Evolutionary conservation across 768 basidiomycete species (phyloP), one percentile per base, ranked within the genome.

Genomic region (Tulasnella sp.): DNA sequence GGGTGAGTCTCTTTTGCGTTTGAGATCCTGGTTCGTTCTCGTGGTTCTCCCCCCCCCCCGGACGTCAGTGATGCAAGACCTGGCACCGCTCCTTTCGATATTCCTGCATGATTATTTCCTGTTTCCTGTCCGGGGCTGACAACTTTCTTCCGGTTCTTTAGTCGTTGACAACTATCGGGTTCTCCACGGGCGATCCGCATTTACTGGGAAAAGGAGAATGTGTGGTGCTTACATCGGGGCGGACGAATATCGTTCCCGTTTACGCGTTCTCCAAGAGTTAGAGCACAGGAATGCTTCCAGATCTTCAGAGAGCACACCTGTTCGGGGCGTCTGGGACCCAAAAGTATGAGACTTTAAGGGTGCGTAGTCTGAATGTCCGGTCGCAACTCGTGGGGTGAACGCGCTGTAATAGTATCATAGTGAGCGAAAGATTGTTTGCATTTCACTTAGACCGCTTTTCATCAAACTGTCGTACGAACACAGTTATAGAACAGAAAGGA

Each of bases 161-260:
- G 95, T 96, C 34, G 89, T 97, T 75, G 93, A 99, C 85, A 98
- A 99, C 84, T 94, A 97, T 86, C 91, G 97, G 31, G 95, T 98
- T 18, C 88, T 99, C 75, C 97, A 98, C 83, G 97, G 97, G 18
- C 92, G 97, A n/a, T 95, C 96, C 0, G 90, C 92, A 0, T 99
- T 98, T 84, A 89, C 90, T 16, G 97, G 97, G 16, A 91, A 91
- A 85, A 91, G 97, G 3, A 90, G 94, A 1, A 95, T 99, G 92
- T 98, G 97, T 84, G 97, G 97, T 2, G 98, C 97, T 0, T 99
- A 99, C 85, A 90, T 98, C 80, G 94, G 95, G 0, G 88, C 90
- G 18, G 97, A 99, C 85, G 98, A 99, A 84, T 98, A 93, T 85
- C 89, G 89, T 54, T 96, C 96, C 0, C 92, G 92, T 82, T 87